Percentiles rank a stretch among this genome's conserved stretches.
Evolutionary conservation across 306 rosid species (phyloP).

Genomic region (Lablab purpureus): DNA sequence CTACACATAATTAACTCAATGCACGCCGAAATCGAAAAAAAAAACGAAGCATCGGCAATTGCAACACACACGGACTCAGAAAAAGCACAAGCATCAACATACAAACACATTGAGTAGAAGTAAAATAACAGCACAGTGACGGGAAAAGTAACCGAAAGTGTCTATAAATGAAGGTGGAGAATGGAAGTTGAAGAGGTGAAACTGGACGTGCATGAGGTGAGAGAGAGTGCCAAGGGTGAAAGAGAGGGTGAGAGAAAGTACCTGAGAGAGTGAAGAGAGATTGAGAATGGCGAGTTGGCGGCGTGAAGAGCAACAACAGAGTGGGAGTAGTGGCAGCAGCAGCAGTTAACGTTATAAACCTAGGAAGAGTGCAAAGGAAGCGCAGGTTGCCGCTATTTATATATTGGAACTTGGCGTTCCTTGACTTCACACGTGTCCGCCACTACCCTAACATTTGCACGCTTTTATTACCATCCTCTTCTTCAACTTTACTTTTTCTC

Average conservation of each 20-base stretch:
- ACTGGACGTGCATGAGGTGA: constrained; percentile 21
- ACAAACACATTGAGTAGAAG: background rate
- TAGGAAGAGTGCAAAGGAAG: background rate
- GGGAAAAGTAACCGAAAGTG: background rate
- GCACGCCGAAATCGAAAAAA: background rate
- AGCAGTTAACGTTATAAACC: constrained; percentile 31
- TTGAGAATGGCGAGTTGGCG: constrained; percentile 42
- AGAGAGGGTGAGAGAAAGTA: constrained; percentile 20
- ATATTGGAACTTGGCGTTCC: background rate
- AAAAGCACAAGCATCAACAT: background rate
- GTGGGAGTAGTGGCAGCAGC: background rate
- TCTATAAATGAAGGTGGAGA: background rate
- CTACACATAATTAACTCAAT: background rate
- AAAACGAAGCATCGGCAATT: constrained; percentile 8
- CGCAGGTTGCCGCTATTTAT: constrained; percentile 17
- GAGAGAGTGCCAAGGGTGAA: background rate
- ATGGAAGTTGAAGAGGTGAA: background rate
- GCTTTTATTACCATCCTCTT: background rate
- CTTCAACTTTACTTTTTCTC: background rate
- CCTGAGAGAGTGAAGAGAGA: constrained; percentile 17
- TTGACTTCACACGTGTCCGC: constrained; percentile 10
- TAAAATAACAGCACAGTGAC: background rate
- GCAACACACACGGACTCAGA: background rate
- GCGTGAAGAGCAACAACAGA: background rate
- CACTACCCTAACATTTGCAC: constrained; percentile 17